These are phyloP conservation scores for Colletotrichum sp. DNA, from an alignment of 2,329 filamentous ascomycete genomes.

Conservation along the genomic window DNA sequence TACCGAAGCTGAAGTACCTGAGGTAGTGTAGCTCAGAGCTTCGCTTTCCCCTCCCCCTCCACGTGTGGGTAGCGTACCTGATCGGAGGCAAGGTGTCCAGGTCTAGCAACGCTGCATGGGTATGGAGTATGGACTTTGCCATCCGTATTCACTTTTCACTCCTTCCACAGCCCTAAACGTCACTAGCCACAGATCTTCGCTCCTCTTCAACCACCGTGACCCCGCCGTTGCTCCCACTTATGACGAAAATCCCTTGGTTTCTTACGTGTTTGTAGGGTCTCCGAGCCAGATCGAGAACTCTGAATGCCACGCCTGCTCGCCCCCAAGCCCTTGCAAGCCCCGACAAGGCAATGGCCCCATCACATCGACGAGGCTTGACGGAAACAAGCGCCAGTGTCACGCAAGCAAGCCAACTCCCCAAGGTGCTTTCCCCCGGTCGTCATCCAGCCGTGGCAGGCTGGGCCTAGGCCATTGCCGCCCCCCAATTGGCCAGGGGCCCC, in stretches of 20 bases:
- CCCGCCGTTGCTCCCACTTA: background rate
- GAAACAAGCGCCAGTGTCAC: slow-evolving; percentile 15
- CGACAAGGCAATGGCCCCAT: background rate
- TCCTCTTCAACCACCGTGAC: slow-evolving; percentile 8
- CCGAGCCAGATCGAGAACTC: background rate
- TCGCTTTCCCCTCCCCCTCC: background rate
- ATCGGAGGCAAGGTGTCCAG: background rate
- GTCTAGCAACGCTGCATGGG: background rate
- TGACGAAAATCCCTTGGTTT: slow-evolving; percentile 4
- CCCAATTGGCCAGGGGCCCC: slow-evolving; percentile 1
- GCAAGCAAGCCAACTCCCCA: background rate
- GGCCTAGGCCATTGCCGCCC: background rate
- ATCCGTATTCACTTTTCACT: background rate
- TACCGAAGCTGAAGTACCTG: background rate
- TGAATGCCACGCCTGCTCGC: background rate
- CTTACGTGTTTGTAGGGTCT: background rate
- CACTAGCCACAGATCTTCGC: slow-evolving; percentile 23
- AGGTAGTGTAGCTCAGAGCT: background rate
- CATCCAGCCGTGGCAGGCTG: slow-evolving; percentile 15
- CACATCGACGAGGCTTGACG: slow-evolving; percentile 4
- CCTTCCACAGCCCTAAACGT: slow-evolving; percentile 17
- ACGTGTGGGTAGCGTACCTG: slow-evolving; percentile 12
- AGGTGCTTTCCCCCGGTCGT: background rate
- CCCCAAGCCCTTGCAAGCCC: background rate
- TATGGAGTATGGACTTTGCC: background rate